A percentile compares a stretch with the other conserved stretches of the same genome.
These are phyloP conservation scores for Russula dissimulans DNA, from an alignment of 768 basidiomycete genomes.

Conservation along the genomic window DNA sequence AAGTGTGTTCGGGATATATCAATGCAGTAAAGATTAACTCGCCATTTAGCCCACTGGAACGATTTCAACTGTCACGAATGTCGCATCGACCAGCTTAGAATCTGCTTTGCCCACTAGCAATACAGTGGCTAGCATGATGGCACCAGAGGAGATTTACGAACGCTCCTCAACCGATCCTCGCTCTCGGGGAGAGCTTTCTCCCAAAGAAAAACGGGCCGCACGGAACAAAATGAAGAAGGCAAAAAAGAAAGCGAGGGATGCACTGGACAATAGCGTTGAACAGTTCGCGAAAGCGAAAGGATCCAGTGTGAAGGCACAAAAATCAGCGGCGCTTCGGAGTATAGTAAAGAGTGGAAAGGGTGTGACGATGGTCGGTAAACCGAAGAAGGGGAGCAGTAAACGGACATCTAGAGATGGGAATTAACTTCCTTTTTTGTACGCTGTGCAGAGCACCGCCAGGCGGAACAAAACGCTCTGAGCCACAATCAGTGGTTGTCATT, in stretches of 20 bases:
- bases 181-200: constrained; percentile 73
- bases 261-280: constrained; percentile 54
- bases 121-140: constrained; percentile 69
- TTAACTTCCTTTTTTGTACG: neutral
- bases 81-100: constrained; percentile 75
- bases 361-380: constrained; percentile 81
- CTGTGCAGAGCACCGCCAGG: neutral
- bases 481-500: neutral
- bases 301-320: constrained; percentile 65
- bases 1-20: constrained; percentile 21
- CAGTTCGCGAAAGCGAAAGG: constrained; percentile 50
- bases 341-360: constrained; percentile 81
- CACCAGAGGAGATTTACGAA: constrained; percentile 86
- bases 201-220: constrained; percentile 66
- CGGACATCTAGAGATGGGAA: constrained; percentile 6
- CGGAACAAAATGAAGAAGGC: constrained; percentile 62
- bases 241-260: constrained; percentile 57
- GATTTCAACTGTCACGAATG: constrained; percentile 77
- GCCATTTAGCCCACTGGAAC: constrained; percentile 68
- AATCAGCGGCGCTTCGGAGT: constrained; percentile 71
- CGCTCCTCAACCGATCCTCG: constrained; percentile 47
- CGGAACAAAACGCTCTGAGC: neutral
- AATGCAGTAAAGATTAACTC: constrained; percentile 9
- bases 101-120: constrained; percentile 82
- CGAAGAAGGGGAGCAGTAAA: constrained; percentile 26